Percentiles rank a stretch among this genome's conserved stretches.
phyloP scores from a whole-genome alignment of 2,329 filamentous ascomycete species.

The Bipolaris zeicola region DNA sequence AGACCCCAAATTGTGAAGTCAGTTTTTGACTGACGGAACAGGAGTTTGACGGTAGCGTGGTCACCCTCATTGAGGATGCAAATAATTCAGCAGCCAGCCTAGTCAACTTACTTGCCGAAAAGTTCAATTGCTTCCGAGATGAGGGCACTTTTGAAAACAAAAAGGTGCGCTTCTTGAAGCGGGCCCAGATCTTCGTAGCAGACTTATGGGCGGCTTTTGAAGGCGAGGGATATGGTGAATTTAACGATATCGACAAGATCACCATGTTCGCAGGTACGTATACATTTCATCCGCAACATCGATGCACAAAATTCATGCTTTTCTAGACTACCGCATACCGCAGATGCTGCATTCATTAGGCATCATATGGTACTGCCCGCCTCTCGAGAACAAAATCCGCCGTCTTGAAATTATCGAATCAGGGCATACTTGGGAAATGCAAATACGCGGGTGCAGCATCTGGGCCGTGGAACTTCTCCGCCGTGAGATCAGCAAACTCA shows the following conservation, averaged over 20 bases:
- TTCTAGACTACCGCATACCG: slow-evolving; percentile 87
- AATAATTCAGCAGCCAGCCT: slow-evolving; percentile 80
- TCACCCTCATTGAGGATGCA: slow-evolving; percentile 74
- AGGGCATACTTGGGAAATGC: slow-evolving; percentile 80
- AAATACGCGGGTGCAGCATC: slow-evolving; percentile 90
- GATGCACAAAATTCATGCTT: background rate
- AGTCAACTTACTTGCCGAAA: slow-evolving; percentile 81
- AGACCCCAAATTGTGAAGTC: background rate
- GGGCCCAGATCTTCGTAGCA: slow-evolving; percentile 93
- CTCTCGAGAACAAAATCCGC: slow-evolving; percentile 72
- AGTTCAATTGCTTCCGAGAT: slow-evolving; percentile 87
- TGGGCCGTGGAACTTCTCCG: slow-evolving; percentile 93
- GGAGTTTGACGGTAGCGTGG: slow-evolving; percentile 77
- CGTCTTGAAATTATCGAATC: slow-evolving; percentile 68
- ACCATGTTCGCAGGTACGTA: slow-evolving; percentile 85
- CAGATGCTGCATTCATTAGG: slow-evolving; percentile 87
- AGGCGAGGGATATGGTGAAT: slow-evolving; percentile 76
- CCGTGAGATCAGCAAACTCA: slow-evolving; percentile 74
- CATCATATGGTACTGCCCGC: slow-evolving; percentile 82
- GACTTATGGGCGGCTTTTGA: slow-evolving; percentile 97
- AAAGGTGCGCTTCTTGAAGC: slow-evolving; percentile 83
- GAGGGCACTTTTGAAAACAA: slow-evolving; percentile 76
- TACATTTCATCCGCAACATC: background rate
- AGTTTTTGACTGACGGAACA: slow-evolving; percentile 46
- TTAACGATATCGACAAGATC: slow-evolving; percentile 89